Evolutionary conservation across 2,329 filamentous ascomycete genomes (phyloP).

Genomic region (Tolypocladium nubicola): DNA sequence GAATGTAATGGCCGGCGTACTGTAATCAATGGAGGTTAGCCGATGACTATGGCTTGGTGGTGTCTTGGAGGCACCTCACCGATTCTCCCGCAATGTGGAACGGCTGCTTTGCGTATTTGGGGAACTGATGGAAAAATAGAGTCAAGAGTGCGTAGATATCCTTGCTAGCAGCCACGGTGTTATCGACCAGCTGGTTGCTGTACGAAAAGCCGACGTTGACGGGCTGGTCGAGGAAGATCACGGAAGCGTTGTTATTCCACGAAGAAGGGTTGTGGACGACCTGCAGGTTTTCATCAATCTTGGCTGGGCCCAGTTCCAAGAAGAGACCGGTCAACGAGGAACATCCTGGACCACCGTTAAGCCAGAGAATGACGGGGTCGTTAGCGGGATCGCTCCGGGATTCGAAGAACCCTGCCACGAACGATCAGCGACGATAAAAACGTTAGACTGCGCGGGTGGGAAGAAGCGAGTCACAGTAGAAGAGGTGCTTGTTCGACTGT

Average conservation of each 20-base stretch:
- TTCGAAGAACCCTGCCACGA: conserved; percentile 81
- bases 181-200: conserved; percentile 76
- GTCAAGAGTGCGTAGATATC: conserved; percentile 93
- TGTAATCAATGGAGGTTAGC: no score
- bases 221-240: conserved; percentile 98
- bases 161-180: conserved; percentile 90
- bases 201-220: conserved; percentile 98
- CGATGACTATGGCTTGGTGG: no score
- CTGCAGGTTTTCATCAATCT: conserved; percentile 71
- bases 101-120: conserved; percentile 82
- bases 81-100: conserved; percentile 97
- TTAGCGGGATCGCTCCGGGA: conserved; percentile 94
- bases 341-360: conserved; percentile 93
- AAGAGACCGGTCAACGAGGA: conserved; percentile 93
- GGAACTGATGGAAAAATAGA: conserved; percentile 98
- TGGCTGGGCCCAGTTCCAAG: conserved; percentile 87
- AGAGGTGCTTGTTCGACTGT: conserved; percentile 91
- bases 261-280: conserved; percentile 76
- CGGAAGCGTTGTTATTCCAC: conserved; percentile 94
- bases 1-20: conserved; percentile 91
- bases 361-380: conserved; percentile 85
- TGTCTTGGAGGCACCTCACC: no score
- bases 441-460: background rate
- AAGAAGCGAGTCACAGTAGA: conserved; percentile 66
- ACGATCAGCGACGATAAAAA: background rate